phyloP scores from a whole-genome alignment of 768 basidiomycete species.

The Termitomyces sp. region DNA sequence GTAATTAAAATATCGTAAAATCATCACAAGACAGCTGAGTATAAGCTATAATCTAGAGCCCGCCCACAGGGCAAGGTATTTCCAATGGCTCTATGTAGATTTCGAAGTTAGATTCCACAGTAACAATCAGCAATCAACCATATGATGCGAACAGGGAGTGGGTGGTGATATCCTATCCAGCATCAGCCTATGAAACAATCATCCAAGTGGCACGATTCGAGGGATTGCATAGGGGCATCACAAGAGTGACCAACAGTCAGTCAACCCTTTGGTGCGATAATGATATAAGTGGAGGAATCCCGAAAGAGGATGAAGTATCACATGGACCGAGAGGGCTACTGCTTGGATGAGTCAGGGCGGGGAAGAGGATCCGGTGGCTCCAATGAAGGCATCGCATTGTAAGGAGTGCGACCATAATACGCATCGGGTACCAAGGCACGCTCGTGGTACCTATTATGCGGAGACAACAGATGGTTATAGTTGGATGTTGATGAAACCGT shows the following conservation, averaged over 20 bases:
- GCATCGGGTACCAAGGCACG: background rate
- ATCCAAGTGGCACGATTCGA: background rate
- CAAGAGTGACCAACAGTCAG: background rate
- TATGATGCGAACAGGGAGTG: background rate
- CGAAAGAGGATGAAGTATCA: background rate
- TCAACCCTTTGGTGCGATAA: background rate
- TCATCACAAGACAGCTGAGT: background rate
- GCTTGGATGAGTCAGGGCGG: background rate
- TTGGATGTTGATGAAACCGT: background rate
- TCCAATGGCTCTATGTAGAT: too few species aligned
- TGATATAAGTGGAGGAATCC: background rate
- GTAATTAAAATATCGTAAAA: background rate
- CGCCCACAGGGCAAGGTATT: conserved; percentile 2
- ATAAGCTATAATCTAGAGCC: background rate
- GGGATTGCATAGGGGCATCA: background rate
- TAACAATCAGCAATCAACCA: background rate
- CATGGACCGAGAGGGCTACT: background rate
- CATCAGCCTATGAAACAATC: too few species aligned
- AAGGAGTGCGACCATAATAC: background rate
- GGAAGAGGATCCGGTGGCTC: background rate
- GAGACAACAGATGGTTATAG: background rate
- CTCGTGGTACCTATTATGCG: background rate
- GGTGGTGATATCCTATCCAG: background rate
- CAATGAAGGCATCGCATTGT: too few species aligned
- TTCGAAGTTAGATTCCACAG: too few species aligned